These are phyloP conservation scores for Dactylis glomerata DNA, from an alignment of 176 grass and related monocot species.

Conservation along the genomic window DNA sequence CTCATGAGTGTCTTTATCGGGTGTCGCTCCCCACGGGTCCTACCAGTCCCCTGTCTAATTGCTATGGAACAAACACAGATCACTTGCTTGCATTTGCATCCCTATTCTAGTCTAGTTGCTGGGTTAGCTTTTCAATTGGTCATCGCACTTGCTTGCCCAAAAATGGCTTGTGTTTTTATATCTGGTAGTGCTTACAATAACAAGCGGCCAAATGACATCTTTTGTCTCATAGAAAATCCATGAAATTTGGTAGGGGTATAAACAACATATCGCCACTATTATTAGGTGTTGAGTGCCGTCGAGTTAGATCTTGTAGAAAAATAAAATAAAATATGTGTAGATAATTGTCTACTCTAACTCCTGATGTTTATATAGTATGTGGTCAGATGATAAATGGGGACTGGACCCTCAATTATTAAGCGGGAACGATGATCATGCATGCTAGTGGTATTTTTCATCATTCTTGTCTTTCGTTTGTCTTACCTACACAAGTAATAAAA, in stretches of 20 bases:
- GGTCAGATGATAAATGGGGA: not conserved
- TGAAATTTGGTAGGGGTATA: no score
- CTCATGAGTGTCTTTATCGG: conserved; percentile 27
- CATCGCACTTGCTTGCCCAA: not conserved
- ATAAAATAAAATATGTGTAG: not conserved
- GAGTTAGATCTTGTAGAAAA: not conserved
- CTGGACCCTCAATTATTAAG: not conserved
- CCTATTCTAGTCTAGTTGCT: not conserved
- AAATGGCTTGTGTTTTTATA: not conserved
- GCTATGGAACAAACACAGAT: not conserved
- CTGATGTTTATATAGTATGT: not conserved
- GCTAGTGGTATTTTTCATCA: not conserved
- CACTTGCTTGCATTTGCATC: not conserved
- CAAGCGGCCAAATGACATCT: not conserved
- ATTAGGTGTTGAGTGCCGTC: not conserved
- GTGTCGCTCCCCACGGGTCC: not conserved
- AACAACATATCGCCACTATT: not conserved
- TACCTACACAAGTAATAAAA: not conserved
- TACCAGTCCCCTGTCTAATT: not conserved
- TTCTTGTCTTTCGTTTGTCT: not conserved
- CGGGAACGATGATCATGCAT: not conserved
- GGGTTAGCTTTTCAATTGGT: not conserved
- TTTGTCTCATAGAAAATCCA: not conserved
- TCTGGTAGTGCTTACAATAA: not conserved
- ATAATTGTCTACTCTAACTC: not conserved